phyloP scores from a whole-genome alignment of 2,329 filamentous ascomycete species.

The Diaporthe longicolla region DNA sequence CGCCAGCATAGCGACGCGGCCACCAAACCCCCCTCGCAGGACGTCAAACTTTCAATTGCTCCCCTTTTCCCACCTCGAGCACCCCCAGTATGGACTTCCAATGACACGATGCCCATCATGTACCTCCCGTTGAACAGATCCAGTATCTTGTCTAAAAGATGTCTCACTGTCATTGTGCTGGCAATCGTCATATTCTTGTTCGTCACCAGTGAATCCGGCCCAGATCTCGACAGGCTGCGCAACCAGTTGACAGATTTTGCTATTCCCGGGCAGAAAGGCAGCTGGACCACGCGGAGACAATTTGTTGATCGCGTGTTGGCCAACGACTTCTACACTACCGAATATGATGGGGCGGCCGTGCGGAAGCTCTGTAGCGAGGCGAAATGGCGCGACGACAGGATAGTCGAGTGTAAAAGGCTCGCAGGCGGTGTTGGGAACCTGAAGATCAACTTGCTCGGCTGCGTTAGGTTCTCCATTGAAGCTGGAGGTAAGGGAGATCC shows the following conservation, averaged over 20 bases:
- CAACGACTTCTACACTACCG: conserved; percentile 37
- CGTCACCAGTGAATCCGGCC: conserved; percentile 1
- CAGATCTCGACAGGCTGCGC: not conserved
- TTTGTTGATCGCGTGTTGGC: conserved; percentile 32
- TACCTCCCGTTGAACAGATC: conserved; percentile 4
- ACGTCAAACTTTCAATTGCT: not conserved
- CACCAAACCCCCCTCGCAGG: too few species aligned
- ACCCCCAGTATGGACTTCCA: not conserved
- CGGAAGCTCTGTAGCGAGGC: conserved; percentile 37
- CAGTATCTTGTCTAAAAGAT: conserved; percentile 4
- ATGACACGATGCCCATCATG: conserved; percentile 28
- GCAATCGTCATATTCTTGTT: conserved; percentile 9
- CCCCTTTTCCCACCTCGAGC: not conserved
- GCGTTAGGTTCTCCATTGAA: conserved; percentile 38
- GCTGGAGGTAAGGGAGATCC: conserved; percentile 25
- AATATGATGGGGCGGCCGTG: conserved; percentile 35
- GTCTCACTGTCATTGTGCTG: not conserved
- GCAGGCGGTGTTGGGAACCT: conserved; percentile 42
- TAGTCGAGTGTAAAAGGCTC: conserved; percentile 37
- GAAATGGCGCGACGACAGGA: conserved; percentile 39
- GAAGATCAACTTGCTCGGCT: conserved; percentile 39
- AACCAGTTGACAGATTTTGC: not conserved
- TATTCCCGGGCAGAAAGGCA: not conserved
- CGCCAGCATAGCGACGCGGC: conserved; percentile 3
- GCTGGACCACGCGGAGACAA: conserved; percentile 34